Base-by-base conservation (phyloP, 495 filamentous ascomycete species). In the Annulohypoxylon stygium region DNA sequence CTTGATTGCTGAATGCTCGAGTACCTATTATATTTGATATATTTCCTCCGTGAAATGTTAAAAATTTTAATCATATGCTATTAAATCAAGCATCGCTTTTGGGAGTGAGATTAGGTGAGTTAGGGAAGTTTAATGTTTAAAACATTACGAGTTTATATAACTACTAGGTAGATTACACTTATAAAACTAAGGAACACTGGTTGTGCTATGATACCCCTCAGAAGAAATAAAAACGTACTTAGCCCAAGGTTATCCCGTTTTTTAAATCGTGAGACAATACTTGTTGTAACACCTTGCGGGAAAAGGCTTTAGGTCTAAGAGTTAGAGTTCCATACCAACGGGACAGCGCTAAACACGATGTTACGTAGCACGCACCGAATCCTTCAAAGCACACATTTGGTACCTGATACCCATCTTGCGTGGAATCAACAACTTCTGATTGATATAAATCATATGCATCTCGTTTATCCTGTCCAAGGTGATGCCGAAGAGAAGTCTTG, bases 291-390 rank as follows among this genome's bases (percentile, higher is more conserved):
- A 30, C 23, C 12, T 45, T 25, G 7, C 33, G 11, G 9, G 33
- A 33, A 20, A 7, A 26, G n/a, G 20, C 4, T 33, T 54, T 23
- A 48, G 34, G 20, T 45, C 43, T 50, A 51, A 25, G 14, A 14
- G 41, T 11, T 63, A 51, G 37, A 36, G 36, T 37, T 14, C 63
- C 51, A 30, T 55, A 66, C 50, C 34, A 51, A 20, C 63, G 34
- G 50, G 50, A 33, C 37, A 55, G 39, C 50, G 63, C 63, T 47
- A 66, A 57, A 58, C 30, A 30, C 7, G 12, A 36, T 47, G 50
- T 8, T 47, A 43, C 37, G 33, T 58, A 34, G 5, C 18, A 51
- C 3, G 18, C 11, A 8, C 18, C 4, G 36, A 30, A 23, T 12
- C 37, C 57, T 41, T 39, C 14, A 14, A 30, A 37, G 37, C 2